A percentile compares a stretch with the other conserved stretches of the same genome.
These are phyloP conservation scores for Pseudotsuga menziesii DNA, from an alignment of 75 land plant species.

Conservation along the genomic window DNA sequence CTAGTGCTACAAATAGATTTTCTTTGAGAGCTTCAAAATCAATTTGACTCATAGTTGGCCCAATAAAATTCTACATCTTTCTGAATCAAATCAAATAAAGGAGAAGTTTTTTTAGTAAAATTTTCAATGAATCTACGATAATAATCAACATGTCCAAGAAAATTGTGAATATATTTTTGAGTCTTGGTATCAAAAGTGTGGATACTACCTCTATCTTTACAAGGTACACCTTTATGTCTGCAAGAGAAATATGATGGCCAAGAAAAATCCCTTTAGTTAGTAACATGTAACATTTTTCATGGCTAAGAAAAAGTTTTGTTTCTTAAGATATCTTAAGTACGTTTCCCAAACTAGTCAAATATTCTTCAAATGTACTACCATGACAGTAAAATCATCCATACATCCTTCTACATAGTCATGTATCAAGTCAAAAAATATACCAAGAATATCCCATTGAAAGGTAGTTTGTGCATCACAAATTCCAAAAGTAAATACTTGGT, in stretches of 20 bases:
- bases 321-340: too few relatives aligned
- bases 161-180: background rate
- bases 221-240: background rate
- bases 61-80: too few relatives aligned
- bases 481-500: background rate
- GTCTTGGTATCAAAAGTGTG: background rate
- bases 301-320: background rate
- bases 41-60: too few relatives aligned
- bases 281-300: too few relatives aligned
- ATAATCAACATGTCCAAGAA: background rate
- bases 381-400: background rate
- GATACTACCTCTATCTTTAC: background rate
- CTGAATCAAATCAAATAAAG: too few relatives aligned
- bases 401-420: background rate
- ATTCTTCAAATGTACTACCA: background rate
- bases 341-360: background rate
- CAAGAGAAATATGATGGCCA: background rate
- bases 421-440: background rate
- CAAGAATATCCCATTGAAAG: background rate
- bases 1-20: too few relatives aligned
- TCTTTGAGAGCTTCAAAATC: too few relatives aligned
- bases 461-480: background rate
- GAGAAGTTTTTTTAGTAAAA: background rate
- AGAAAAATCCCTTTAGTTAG: background rate
- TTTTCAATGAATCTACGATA: background rate